phyloP scores from a whole-genome alignment of 768 basidiomycete genomes.

The Mycena galericulata region DNA sequence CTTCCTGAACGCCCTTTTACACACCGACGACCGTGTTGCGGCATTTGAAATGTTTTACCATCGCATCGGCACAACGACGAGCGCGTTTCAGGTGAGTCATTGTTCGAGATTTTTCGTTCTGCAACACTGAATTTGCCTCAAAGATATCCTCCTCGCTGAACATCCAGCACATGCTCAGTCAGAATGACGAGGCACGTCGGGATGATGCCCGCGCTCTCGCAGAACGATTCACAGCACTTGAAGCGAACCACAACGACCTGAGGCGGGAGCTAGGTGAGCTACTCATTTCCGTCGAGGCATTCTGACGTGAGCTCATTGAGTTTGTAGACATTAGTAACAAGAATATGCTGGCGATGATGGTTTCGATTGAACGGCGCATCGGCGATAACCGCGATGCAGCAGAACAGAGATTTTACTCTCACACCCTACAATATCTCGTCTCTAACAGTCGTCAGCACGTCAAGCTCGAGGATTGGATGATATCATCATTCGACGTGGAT shows the following conservation, averaged over 20 bases:
- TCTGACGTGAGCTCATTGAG: background rate
- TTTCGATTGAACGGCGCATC: constrained; percentile 12
- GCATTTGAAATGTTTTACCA: constrained; percentile 6
- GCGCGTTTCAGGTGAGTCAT: constrained; percentile 3
- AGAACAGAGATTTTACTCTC: constrained; percentile 10
- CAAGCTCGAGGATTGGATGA: constrained; percentile 25
- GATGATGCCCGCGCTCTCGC: background rate
- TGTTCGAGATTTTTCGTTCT: background rate
- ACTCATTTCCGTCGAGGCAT: background rate
- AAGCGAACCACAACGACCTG: constrained; percentile 1
- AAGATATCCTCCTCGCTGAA: constrained; percentile 12
- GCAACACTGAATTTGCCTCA: constrained; percentile 1
- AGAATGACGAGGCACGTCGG: background rate
- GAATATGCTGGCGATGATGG: constrained; percentile 18
- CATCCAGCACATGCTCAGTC: constrained; percentile 2
- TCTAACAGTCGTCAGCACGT: background rate
- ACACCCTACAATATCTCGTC: constrained; percentile 5
- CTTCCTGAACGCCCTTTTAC: background rate
- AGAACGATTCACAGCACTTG: background rate
- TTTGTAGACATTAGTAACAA: constrained; percentile 3
- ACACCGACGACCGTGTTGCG: background rate
- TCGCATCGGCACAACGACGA: background rate
- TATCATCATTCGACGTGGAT: constrained; percentile 19
- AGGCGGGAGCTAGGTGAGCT: background rate
- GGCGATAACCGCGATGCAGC: background rate